Percentiles rank a stretch among this genome's conserved stretches.
Conservation (phyloP, 768 basidiomycete species). For the Lactarius vividus region DNA sequence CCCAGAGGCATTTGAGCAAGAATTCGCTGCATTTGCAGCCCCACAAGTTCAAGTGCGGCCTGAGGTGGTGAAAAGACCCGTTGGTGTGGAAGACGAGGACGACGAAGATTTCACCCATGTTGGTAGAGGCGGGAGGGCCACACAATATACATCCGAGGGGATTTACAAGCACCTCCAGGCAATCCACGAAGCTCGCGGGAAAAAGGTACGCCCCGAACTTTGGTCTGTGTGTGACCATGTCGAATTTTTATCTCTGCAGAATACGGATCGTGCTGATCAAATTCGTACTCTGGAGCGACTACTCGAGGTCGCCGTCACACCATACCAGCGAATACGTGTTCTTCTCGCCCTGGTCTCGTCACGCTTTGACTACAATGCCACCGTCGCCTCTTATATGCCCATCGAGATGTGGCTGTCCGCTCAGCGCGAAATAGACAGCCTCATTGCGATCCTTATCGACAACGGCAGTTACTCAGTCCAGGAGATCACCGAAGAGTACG, state of each 20-base stretch:
- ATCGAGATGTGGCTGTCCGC: slow-evolving; percentile 87
- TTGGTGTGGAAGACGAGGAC: slow-evolving; percentile 39
- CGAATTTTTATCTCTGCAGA: slow-evolving; percentile 46
- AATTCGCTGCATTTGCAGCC: slow-evolving; percentile 56
- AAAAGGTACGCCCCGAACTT: slow-evolving; percentile 62
- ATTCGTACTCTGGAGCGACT: slow-evolving; percentile 87
- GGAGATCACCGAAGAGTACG: slow-evolving; percentile 85
- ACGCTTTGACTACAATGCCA: slow-evolving; percentile 95
- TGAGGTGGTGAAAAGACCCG: slow-evolving; percentile 39
- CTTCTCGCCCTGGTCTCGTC: slow-evolving; percentile 91
- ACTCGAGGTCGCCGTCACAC: slow-evolving; percentile 77
- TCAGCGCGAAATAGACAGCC: slow-evolving; percentile 83
- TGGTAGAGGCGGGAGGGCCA: slow-evolving; percentile 81
- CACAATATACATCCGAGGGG: slow-evolving; percentile 77
- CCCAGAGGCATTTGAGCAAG: slow-evolving; percentile 81
- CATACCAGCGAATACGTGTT: slow-evolving; percentile 93
- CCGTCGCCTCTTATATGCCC: slow-evolving; percentile 84
- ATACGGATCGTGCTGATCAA: slow-evolving; percentile 95
- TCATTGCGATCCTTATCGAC: slow-evolving; percentile 72
- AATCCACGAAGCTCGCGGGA: slow-evolving; percentile 91
- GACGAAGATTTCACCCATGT: slow-evolving; percentile 84
- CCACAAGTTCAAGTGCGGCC: slow-evolving; percentile 42
- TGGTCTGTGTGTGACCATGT: neutral
- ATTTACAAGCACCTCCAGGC: slow-evolving; percentile 92
- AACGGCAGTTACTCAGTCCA: slow-evolving; percentile 81